Evolutionary conservation across 176 grass and related monocot species (phyloP).

Genomic region (Melocanna baccifera): DNA sequence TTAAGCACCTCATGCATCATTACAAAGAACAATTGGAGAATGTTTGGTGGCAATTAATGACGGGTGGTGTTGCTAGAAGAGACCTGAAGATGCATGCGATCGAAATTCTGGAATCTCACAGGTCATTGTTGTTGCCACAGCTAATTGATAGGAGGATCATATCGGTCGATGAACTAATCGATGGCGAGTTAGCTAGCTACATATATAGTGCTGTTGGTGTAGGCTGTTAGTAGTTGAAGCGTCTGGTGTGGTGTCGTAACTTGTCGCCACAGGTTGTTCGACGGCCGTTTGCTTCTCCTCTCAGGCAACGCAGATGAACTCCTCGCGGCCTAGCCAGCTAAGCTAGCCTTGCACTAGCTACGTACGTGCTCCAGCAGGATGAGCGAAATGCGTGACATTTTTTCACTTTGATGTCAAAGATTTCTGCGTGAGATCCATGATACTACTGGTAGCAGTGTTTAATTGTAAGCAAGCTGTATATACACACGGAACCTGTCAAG

Average conservation of each 20-base stretch:
- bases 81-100: background rate
- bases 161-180: background rate
- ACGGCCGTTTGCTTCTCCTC: background rate
- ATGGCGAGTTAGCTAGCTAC: background rate
- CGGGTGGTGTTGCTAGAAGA: background rate
- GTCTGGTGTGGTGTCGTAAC: background rate
- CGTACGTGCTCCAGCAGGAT: no score
- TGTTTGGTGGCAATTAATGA: background rate
- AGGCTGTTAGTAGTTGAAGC: constrained; percentile 1
- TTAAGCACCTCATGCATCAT: background rate
- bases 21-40: background rate
- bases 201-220: background rate
- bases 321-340: no score
- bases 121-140: background rate
- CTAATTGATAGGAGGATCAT: background rate
- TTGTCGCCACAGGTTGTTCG: background rate
- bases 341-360: no score
- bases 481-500: no score
- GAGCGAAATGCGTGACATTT: no score
- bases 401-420: no score
- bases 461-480: no score
- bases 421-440: no score
- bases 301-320: background rate
- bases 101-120: background rate
- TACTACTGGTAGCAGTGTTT: no score